Base-by-base conservation (phyloP, 768 basidiomycete genomes). In the Rhodotorula diobovata region DNA sequence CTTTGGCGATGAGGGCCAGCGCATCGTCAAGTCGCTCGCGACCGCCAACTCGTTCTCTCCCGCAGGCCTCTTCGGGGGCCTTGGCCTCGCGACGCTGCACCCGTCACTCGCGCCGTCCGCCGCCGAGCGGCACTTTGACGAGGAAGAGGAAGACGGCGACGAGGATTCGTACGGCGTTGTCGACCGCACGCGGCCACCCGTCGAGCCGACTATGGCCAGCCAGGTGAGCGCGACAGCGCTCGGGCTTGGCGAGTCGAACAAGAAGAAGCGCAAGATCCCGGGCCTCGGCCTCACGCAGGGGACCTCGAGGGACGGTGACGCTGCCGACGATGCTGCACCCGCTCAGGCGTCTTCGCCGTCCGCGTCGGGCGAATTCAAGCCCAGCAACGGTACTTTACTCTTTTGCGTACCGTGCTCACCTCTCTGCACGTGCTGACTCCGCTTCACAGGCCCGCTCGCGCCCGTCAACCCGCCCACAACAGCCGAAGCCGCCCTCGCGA, bases 221-320 rank as follows among this genome's bases (percentile, higher is more conserved):
- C 66, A 66, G 51, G 35, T 30, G 18, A 50, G 48, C 20, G 70
- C 66, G 12, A 67, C 59, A 5, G 61, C 62, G 28, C 65, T 64
- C 34, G 62, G 60, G 9, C 8, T 34, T 3, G 75, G 72, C 23
- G 69, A 45, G 34, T 68, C 65, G 54, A 76, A 66, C 62, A 76
- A 76, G 71, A 76, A 73, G 75, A 76, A 76, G 64, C 71, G 75
- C 35, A 76, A 76, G 70, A 67, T 76, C 3, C 75, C 75, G 4
- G 73, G 73, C 10, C 21, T 74, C 15, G 61, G 41, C 45, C 35
- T 54, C 0, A 48, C 18, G 5, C 34, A 45, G 37, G n/a, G 6
- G 30, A 37, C 4, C 9, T 2, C 2, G 7, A 37, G 23, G 9
- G 66, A 60, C 30, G 51, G n/a, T 23, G 66, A 34, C 18, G 16